Conservation (phyloP, 2,329 filamentous ascomycete species). For the Gremmenia infestans region DNA sequence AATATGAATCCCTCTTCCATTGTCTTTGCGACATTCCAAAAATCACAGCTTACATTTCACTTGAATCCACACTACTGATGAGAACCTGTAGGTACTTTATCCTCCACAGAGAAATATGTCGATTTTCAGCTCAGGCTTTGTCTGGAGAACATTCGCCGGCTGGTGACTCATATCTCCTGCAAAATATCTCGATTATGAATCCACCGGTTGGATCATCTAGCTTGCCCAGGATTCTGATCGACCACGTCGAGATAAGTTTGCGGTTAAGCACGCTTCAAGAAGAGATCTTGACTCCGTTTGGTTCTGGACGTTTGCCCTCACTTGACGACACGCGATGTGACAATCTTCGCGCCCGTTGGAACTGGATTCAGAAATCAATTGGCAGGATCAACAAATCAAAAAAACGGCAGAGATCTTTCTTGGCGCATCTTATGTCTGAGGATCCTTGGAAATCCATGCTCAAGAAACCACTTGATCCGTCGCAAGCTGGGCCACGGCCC, state of each 20-base stretch:
- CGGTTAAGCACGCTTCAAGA: too few species aligned
- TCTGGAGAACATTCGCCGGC: background rate
- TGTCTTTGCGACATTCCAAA: too few species aligned
- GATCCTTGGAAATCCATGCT: slow-evolving; percentile 7
- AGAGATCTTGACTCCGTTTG: too few species aligned
- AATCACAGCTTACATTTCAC: too few species aligned
- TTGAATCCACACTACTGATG: too few species aligned
- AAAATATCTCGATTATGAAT: background rate
- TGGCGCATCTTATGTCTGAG: slow-evolving; percentile 4
- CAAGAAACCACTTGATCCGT: slow-evolving; percentile 14
- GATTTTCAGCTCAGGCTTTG: background rate
- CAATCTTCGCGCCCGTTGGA: background rate
- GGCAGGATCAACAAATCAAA: slow-evolving; percentile 4
- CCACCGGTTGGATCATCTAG: too few species aligned
- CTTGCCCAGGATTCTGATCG: too few species aligned
- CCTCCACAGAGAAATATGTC: slow-evolving; percentile 1
- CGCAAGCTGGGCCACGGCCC: slow-evolving; percentile 2
- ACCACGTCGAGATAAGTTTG: too few species aligned
- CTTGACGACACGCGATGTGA: too few species aligned
- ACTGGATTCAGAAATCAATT: slow-evolving; percentile 5
- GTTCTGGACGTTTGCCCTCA: too few species aligned
- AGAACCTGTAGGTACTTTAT: background rate
- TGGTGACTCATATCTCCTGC: background rate
- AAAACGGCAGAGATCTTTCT: slow-evolving; percentile 2
- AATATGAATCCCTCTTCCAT: too few species aligned